Conservation (phyloP, 768 basidiomycete species). For the Amanita thiersii region DNA sequence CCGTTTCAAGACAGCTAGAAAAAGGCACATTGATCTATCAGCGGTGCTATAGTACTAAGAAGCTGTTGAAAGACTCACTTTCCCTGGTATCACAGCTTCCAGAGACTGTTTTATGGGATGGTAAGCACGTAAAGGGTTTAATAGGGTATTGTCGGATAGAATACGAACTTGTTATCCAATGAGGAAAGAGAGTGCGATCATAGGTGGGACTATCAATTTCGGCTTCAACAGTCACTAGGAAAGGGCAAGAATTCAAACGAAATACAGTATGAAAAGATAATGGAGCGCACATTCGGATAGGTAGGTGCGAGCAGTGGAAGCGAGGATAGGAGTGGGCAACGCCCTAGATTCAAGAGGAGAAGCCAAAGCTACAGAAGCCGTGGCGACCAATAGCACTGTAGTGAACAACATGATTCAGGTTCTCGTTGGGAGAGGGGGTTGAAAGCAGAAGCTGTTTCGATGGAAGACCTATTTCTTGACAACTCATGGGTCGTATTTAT, state of each 20-base stretch:
- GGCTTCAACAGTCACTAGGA: slow-evolving; percentile 23
- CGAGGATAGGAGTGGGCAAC: slow-evolving; percentile 23
- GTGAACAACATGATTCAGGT: no score
- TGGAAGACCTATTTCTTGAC: no score
- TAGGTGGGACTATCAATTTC: slow-evolving; percentile 27
- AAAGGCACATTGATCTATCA: not conserved
- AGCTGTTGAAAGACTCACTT: slow-evolving; percentile 25
- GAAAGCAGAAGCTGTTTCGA: no score
- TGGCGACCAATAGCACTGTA: no score
- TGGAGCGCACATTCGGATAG: slow-evolving; percentile 20
- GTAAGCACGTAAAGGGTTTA: not conserved
- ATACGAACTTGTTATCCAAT: slow-evolving; percentile 41
- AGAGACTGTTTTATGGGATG: slow-evolving; percentile 35
- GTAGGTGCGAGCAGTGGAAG: slow-evolving; percentile 25
- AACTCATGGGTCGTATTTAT: no score
- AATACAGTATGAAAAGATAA: not conserved
- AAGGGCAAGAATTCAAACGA: not conserved
- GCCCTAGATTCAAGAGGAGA: slow-evolving; percentile 14
- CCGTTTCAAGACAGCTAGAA: slow-evolving; percentile 32
- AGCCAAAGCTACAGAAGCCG: not conserved
- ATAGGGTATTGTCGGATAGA: not conserved
- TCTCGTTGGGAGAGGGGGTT: no score
- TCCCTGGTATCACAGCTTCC: slow-evolving; percentile 46
- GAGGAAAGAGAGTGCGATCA: slow-evolving; percentile 31
- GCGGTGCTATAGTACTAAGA: not conserved